These are phyloP conservation scores for Metarhizium anisopliae DNA, from an alignment of 2,329 filamentous ascomycete genomes.

Conservation along the genomic window DNA sequence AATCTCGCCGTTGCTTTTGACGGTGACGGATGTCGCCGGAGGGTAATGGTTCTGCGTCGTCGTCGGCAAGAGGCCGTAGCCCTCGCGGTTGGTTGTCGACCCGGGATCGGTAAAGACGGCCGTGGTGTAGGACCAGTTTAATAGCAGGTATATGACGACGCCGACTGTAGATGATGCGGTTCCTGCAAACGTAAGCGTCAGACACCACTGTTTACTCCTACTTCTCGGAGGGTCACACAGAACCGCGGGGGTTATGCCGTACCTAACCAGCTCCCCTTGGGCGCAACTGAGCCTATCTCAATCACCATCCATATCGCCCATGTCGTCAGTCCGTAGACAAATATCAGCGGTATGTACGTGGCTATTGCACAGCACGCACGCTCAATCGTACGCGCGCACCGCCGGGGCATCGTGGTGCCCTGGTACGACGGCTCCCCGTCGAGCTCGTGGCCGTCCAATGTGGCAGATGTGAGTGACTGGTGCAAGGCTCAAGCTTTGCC, in stretches of 20 bases:
- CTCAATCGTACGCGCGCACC: slow-evolving; percentile 64
- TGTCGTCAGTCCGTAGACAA: slow-evolving; percentile 82
- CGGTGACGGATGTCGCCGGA: slow-evolving; percentile 68
- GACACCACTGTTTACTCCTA: not conserved
- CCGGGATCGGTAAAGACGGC: slow-evolving; percentile 92
- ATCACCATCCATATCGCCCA: slow-evolving; percentile 90
- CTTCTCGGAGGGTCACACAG: not conserved
- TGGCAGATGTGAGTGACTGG: not conserved
- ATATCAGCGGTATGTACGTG: slow-evolving; percentile 77
- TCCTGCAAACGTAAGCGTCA: slow-evolving; percentile 27
- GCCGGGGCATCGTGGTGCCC: slow-evolving; percentile 38
- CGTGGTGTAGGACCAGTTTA: slow-evolving; percentile 83
- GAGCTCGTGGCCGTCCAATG: slow-evolving; percentile 10
- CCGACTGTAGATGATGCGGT: slow-evolving; percentile 52
- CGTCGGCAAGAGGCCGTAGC: slow-evolving; percentile 78
- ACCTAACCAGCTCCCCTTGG: slow-evolving; percentile 50
- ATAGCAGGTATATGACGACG: slow-evolving; percentile 62
- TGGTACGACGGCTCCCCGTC: slow-evolving; percentile 8
- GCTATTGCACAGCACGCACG: slow-evolving; percentile 72
- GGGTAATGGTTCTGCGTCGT: slow-evolving; percentile 40
- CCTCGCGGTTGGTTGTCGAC: slow-evolving; percentile 52
- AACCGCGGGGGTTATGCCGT: slow-evolving; percentile 7
- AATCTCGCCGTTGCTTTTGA: slow-evolving; percentile 79
- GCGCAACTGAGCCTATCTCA: slow-evolving; percentile 54
- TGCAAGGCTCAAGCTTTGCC: not conserved